Percentiles rank a stretch among this genome's conserved stretches.
phyloP scores from a whole-genome alignment of 164 flowering plant genomes.

The Sedum album region DNA sequence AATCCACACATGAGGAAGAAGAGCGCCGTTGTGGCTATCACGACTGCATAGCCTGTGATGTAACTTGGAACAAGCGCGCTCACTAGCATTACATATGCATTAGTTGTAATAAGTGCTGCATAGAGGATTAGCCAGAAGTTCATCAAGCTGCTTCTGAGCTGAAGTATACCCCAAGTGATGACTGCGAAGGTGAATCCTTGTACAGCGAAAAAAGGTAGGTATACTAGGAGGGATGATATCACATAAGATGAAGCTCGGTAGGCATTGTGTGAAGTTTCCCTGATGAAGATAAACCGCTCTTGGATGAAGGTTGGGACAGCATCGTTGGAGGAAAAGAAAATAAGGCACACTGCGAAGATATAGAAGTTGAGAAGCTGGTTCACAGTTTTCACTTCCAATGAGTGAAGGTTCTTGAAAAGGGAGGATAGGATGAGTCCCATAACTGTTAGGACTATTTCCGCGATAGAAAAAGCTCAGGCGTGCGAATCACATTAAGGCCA shows the following conservation, averaged over 20 bases:
- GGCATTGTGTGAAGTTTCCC: conserved; percentile 76
- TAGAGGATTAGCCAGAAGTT: conserved; percentile 58
- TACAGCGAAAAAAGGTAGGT: conserved; percentile 61
- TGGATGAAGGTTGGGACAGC: conserved; percentile 82
- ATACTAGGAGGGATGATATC: conserved; percentile 60
- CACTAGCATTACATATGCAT: conserved; percentile 70
- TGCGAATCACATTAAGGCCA: conserved; percentile 49
- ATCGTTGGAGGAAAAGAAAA: conserved; percentile 73
- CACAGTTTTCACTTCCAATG: conserved; percentile 30
- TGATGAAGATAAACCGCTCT: conserved; percentile 70
- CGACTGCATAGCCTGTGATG: conserved; percentile 71
- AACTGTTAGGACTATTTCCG: conserved; percentile 59
- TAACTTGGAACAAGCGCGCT: conserved; percentile 64
- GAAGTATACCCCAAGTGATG: conserved; percentile 39
- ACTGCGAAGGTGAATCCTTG: conserved; percentile 66
- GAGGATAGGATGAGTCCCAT: conserved; percentile 65
- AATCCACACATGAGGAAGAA: conserved; percentile 79
- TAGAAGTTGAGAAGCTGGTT: conserved; percentile 64
- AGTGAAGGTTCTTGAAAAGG: conserved; percentile 36
- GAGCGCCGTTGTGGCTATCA: conserved; percentile 70
- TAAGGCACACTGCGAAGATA: conserved; percentile 64
- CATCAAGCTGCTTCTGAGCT: conserved; percentile 26
- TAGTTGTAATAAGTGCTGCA: conserved; percentile 61
- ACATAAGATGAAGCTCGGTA: conserved; percentile 70
- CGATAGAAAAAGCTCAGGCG: conserved; percentile 76